phyloP scores from a whole-genome alignment of 2,329 filamentous ascomycete genomes.

The Xylariomycetidae sp. region DNA sequence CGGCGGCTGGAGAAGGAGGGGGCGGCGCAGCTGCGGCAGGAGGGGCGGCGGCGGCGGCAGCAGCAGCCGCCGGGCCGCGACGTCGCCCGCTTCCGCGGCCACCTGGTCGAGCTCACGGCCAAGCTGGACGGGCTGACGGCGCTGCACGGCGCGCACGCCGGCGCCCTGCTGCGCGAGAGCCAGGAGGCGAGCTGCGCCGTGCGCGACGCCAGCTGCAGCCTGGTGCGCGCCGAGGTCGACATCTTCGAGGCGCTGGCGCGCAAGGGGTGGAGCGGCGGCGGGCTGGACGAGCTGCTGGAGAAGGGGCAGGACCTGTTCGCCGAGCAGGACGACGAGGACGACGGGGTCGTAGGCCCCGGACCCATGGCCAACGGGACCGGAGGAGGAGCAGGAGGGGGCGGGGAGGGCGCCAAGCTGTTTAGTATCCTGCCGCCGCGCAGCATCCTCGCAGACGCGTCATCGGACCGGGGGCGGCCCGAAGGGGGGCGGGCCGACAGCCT shows the following conservation, averaged over 20 bases:
- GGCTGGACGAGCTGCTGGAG: constrained; percentile 59
- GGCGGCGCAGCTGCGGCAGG: constrained; percentile 53
- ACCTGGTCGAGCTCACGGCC: constrained; percentile 57
- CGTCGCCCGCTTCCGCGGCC: constrained; percentile 54
- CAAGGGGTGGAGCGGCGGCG: constrained; percentile 63
- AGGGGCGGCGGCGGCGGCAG: constrained; percentile 49
- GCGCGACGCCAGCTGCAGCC: constrained; percentile 57
- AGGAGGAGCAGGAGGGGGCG: constrained; percentile 26
- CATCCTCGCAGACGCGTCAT: constrained; percentile 49
- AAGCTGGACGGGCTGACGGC: constrained; percentile 57
- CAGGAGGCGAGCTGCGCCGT: constrained; percentile 59
- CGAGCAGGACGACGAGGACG: constrained; percentile 26
- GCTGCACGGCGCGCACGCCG: constrained; percentile 55
- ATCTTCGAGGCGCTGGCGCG: constrained; percentile 62
- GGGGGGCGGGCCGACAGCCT: constrained; percentile 47
- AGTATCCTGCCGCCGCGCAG: constrained; percentile 59
- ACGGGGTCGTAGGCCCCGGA: constrained; percentile 15
- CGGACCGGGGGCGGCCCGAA: constrained; percentile 23
- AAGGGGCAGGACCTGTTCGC: constrained; percentile 58
- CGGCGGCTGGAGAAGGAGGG: constrained; percentile 60
- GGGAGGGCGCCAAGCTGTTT: constrained; percentile 48
- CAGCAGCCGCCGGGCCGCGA: constrained; percentile 52
- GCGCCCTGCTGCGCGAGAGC: constrained; percentile 53
- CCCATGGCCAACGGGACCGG: constrained; percentile 23
- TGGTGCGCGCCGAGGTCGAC: constrained; percentile 63